Evolutionary conservation across 441 rosid species (phyloP), one percentile per base, ranked within the genome.

Genomic region (Euphorbia celastroides): DNA sequence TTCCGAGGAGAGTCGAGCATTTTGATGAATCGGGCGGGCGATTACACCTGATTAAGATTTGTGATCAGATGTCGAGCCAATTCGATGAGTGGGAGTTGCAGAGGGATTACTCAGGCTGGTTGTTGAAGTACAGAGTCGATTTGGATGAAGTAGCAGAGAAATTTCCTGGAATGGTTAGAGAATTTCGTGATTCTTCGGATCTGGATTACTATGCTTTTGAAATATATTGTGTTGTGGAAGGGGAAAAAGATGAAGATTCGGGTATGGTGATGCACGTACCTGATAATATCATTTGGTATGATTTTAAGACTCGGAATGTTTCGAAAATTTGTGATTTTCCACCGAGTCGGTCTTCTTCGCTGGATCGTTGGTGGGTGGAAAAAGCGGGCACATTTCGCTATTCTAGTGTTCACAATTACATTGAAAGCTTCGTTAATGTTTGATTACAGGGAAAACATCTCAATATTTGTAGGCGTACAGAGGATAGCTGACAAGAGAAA

Each of bases 21-120:
- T 57, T 84, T 12, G 79, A 79, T 0, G 82, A 80, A 59, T 80
- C 81, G 2, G 9, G 70, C 26, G 84, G 74, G 11, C 72, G 72
- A 60, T 67, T 86, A 25, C 68, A 80, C 65, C 80, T 64, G 12
- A 58, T 79, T 23, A 80, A 80, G 54, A 67, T 77, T 0, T 70
- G 74, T 64, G 65, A 38, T 25, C 36, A 62, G 7, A 63, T 67
- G 19, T 48, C 70, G 8, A 57, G 76, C 5, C 62, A 44, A 23
- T 59, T 82, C 5, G 60, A 66, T 58, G 84, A 82, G 42, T 77
- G 65, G 19, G 83, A 81, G 73, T 81, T 89, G 86, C 70, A 70
- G 57, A 75, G 0, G 12, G 79, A 76, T 38, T 46, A 68, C 59
- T 78, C 77, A 9, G 68, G 62, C 17, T 85, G 92, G 90, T 69